These are phyloP conservation scores for Cantharellus anzutake DNA, from an alignment of 768 basidiomycete genomes.

Conservation along the genomic window DNA sequence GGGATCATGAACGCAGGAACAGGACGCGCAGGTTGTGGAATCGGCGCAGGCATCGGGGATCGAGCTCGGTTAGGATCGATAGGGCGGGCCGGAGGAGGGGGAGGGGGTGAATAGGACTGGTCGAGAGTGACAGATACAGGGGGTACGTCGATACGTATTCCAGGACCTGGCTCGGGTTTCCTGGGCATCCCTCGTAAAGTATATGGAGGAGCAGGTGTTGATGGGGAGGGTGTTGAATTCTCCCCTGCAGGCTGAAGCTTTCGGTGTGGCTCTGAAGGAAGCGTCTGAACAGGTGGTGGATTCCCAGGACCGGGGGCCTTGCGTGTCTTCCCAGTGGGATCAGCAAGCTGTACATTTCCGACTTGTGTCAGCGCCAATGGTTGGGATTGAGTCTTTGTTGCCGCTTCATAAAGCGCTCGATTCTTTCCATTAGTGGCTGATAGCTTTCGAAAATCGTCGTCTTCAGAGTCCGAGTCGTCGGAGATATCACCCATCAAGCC, in stretches of 20 bases:
- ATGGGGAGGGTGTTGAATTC: too few species aligned
- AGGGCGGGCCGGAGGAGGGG: neutral
- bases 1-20: neutral
- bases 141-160: neutral
- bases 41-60: slow-evolving; percentile 1
- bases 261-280: too few species aligned
- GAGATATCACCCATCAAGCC: slow-evolving; percentile 4
- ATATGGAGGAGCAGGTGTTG: too few species aligned
- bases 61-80: neutral
- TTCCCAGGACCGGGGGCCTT: too few species aligned
- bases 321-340: too few species aligned
- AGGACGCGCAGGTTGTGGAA: neutral
- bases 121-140: neutral
- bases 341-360: too few species aligned
- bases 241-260: too few species aligned
- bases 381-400: neutral
- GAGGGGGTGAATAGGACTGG: neutral
- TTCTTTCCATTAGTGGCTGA: slow-evolving; percentile 6
- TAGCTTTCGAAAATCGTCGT: neutral
- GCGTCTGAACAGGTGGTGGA: too few species aligned
- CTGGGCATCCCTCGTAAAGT: too few species aligned
- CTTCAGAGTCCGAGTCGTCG: slow-evolving; percentile 5
- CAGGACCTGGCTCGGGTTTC: neutral
- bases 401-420: slow-evolving; percentile 8
- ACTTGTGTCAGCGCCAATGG: neutral